Evolutionary conservation across 2,329 filamentous ascomycete species (phyloP).

Genomic region (Dothiorella sarmentorum): DNA sequence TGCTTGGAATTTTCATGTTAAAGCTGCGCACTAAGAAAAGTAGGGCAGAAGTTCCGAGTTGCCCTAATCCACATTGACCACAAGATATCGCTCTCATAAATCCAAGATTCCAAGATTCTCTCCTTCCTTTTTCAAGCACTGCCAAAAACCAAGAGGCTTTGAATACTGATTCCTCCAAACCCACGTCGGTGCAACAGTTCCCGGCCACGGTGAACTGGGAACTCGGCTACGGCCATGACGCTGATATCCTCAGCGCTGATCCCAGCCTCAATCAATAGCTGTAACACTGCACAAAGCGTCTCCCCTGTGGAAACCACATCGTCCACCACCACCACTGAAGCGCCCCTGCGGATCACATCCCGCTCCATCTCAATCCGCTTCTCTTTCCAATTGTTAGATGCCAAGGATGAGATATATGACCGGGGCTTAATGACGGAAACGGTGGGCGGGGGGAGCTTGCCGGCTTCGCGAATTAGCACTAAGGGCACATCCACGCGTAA

Average conservation of each 20-base stretch:
- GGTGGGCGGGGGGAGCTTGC: conserved; percentile 58
- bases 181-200: conserved; percentile 44
- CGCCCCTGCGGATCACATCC: conserved; percentile 39
- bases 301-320: conserved; percentile 57
- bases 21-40: background rate
- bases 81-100: background rate
- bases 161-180: conserved; percentile 50
- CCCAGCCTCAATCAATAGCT: conserved; percentile 46
- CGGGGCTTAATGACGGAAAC: conserved; percentile 46
- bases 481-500: conserved; percentile 41
- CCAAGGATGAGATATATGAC: conserved; percentile 55
- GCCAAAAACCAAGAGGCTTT: conserved; percentile 53
- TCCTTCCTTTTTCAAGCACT: conserved; percentile 34
- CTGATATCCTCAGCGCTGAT: conserved; percentile 42
- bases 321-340: conserved; percentile 55
- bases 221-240: conserved; percentile 57
- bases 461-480: conserved; percentile 52
- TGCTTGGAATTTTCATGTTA: background rate
- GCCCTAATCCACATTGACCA: background rate
- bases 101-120: conserved; percentile 17
- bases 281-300: conserved; percentile 53
- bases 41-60: background rate
- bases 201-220: conserved; percentile 54
- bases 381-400: conserved; percentile 24
- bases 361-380: conserved; percentile 51